Percentiles rank a stretch among this genome's conserved stretches.
Evolutionary conservation across 2,329 filamentous ascomycete genomes (phyloP).

Genomic region (Hypoxylon sp.): DNA sequence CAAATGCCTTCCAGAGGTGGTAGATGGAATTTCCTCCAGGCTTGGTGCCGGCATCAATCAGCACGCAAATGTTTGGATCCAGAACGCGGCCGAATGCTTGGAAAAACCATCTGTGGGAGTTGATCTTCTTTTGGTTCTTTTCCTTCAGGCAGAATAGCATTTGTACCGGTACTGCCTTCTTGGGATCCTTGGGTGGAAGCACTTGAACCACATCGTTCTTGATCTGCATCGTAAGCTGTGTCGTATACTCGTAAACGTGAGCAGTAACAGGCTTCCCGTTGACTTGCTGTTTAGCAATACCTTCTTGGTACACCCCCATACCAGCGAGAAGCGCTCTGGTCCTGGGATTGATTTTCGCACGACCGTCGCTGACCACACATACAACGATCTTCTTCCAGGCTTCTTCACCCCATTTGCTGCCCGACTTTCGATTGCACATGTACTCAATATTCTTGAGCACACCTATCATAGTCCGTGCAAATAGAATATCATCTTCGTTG

Average conservation of each 20-base stretch:
- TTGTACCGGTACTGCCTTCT: slow-evolving; percentile 92
- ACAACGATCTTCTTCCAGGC: slow-evolving; percentile 99
- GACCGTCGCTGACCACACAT: slow-evolving; percentile 93
- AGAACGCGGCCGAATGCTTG: slow-evolving; percentile 92
- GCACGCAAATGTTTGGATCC: slow-evolving; percentile 94
- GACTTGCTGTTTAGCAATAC: slow-evolving; percentile 97
- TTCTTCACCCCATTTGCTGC: slow-evolving; percentile 93
- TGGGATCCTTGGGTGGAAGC: slow-evolving; percentile 69
- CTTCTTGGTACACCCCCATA: slow-evolving; percentile 97
- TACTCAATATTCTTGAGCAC: slow-evolving; percentile 98
- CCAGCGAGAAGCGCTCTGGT: slow-evolving; percentile 89
- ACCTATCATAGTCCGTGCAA: slow-evolving; percentile 97
- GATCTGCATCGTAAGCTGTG: slow-evolving; percentile 84
- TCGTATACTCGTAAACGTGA: slow-evolving; percentile 96
- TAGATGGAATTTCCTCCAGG: slow-evolving; percentile 96
- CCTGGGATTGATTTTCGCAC: slow-evolving; percentile 88
- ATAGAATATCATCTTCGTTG: slow-evolving; percentile 96
- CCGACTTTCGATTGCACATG: slow-evolving; percentile 91
- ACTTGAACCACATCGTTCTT: slow-evolving; percentile 89
- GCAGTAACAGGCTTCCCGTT: slow-evolving; percentile 96
- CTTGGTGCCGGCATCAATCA: slow-evolving; percentile 94
- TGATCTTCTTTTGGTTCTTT: slow-evolving; percentile 99
- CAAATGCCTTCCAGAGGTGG: slow-evolving; percentile 97
- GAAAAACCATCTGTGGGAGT: slow-evolving; percentile 99
- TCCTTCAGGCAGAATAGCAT: slow-evolving; percentile 98